These are phyloP conservation scores for Myxozyma lipomycoides DNA, from an alignment of 805 yeast species.

Conservation along the genomic window DNA sequence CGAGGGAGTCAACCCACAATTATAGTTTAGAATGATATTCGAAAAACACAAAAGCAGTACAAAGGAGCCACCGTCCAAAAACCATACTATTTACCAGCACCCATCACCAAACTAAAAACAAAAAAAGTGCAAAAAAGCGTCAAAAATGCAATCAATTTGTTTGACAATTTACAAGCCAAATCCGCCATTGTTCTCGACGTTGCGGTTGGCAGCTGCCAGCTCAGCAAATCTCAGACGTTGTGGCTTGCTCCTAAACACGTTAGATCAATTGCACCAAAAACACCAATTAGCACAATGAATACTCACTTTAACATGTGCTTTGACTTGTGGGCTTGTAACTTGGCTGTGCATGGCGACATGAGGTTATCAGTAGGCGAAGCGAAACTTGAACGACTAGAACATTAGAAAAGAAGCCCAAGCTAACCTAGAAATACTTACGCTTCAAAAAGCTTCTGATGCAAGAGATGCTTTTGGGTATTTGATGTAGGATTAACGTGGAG, in stretches of 20 bases:
- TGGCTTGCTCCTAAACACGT: constrained; percentile 21
- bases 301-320: constrained; percentile 41
- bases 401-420: neutral
- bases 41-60: too few species aligned
- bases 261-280: neutral
- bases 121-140: too few species aligned
- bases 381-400: constrained; percentile 31
- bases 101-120: too few species aligned
- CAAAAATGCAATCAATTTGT: too few species aligned
- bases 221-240: constrained; percentile 20
- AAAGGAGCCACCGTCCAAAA: too few species aligned
- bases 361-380: constrained; percentile 58
- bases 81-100: too few species aligned
- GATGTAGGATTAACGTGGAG: constrained; percentile 6
- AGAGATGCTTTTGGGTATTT: constrained; percentile 17
- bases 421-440: constrained; percentile 12
- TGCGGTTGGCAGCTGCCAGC: constrained; percentile 1
- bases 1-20: too few species aligned
- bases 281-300: neutral
- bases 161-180: neutral
- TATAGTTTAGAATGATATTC: too few species aligned
- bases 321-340: constrained; percentile 48
- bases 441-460: constrained; percentile 23
- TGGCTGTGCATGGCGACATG: constrained; percentile 57
- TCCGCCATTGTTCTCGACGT: constrained; percentile 9